A percentile compares a stretch with the other conserved stretches of the same genome.
phyloP scores from a whole-genome alignment of 2,329 filamentous ascomycete species.

The Biscogniauxia marginata region DNA sequence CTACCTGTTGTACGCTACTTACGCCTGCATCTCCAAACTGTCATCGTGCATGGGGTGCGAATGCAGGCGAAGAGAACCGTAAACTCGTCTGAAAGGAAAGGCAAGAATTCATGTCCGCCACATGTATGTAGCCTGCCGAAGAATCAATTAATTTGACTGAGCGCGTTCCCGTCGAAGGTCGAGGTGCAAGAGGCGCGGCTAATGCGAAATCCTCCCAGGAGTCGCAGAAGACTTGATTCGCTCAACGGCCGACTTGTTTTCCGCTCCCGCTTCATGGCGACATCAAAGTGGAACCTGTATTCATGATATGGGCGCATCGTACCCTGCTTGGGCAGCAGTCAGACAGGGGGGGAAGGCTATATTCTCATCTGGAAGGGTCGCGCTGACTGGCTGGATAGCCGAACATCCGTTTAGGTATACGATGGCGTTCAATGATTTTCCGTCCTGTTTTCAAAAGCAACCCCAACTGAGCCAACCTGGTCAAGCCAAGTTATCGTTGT shows the following conservation, averaged over 20 bases:
- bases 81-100: not conserved
- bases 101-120: slow-evolving; percentile 6
- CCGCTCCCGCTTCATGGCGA: slow-evolving; percentile 1
- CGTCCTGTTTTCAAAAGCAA: not conserved
- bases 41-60: no score
- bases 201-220: slow-evolving; percentile 8
- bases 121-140: slow-evolving; percentile 17
- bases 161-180: slow-evolving; percentile 12
- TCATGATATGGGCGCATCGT: not conserved
- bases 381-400: slow-evolving; percentile 20
- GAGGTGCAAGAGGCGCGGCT: slow-evolving; percentile 15
- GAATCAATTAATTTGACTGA: slow-evolving; percentile 14
- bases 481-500: not conserved
- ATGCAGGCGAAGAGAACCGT: not conserved
- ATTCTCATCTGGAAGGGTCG: slow-evolving; percentile 12
- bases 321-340: slow-evolving; percentile 12
- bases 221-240: slow-evolving; percentile 15
- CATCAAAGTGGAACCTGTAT: not conserved
- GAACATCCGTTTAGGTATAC: slow-evolving; percentile 14
- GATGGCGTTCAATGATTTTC: slow-evolving; percentile 3
- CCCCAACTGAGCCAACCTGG: not conserved
- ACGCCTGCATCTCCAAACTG: not conserved
- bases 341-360: slow-evolving; percentile 8
- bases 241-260: slow-evolving; percentile 5
- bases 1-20: not conserved